Base-by-base conservation (phyloP, 148 eudicot species). In the Rhododendron mucronatum region DNA sequence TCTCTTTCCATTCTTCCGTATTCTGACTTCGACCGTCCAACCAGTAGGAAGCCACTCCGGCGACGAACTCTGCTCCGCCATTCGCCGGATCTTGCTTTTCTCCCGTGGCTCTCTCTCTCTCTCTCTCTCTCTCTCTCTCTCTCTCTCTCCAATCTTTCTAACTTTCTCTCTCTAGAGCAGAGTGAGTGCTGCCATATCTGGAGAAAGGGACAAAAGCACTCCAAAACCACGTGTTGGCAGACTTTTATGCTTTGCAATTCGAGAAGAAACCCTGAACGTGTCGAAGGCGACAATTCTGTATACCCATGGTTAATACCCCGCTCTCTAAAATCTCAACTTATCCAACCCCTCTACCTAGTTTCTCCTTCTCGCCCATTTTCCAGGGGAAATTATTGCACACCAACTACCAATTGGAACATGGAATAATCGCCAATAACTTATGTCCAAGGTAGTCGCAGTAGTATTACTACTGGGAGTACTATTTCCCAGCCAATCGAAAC, bases 41-140 rank as follows among this genome's bases (percentile, higher is more conserved):
- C 95, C 98, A 37, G 82, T 89, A n/a, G 98, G 97, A 48, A 94
- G 89, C 92, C 92, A 91, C 23, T 91, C 92, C 59, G 39, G 73
- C 69, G 88, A 28, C 61, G 67, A 53, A 20, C 50, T 79, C 44
- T 80, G 23, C 50, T 74, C 88, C 80, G 85, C 85, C 90, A 85
- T 88, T 51, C 57, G 16, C 85, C 82, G 76, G 81, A 85, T 26
- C 69, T 50, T 28, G 44, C 53, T n/a, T 5, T 80, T 14, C 39
- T n/a, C 80, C 81, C 44, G 80, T 45, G 35, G 21, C 81, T 67
- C 26, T 44, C 69, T 90, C n/a, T 21, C 74, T 85, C 90, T 67
- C 26, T 44, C 69, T 90, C n/a, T 21, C 74, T 85, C 90, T 33
- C 85, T 78, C 26, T 44, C 69, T 90, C n/a, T 21, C 74, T 85